Percentiles rank a stretch among this genome's conserved stretches.
phyloP scores from a whole-genome alignment of 108 stramenopile genomes.

The Nitzschia sp. region DNA sequence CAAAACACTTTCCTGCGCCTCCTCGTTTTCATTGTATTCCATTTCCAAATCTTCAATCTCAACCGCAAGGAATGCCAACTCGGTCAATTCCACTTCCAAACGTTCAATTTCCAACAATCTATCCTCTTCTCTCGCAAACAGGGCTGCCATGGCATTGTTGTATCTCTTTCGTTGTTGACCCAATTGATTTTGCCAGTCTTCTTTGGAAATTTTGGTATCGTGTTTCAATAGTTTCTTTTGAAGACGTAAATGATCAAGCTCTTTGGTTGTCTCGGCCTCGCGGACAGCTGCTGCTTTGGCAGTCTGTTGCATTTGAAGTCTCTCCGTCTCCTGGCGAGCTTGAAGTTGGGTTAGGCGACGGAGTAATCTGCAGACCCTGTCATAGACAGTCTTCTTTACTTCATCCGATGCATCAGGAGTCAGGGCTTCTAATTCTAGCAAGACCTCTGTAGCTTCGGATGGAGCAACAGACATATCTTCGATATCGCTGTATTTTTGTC shows the following conservation, averaged over 20 bases:
- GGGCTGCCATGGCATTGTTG: slow-evolving; percentile 7
- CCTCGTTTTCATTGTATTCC: slow-evolving; percentile 10
- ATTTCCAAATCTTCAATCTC: slow-evolving; percentile 24
- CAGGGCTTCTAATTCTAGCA: slow-evolving; percentile 6
- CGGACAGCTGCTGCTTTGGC: background rate
- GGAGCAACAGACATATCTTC: slow-evolving; percentile 16
- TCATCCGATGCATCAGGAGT: background rate
- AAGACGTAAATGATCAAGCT: slow-evolving; percentile 13
- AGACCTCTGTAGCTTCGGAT: slow-evolving; percentile 6
- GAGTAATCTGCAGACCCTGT: background rate
- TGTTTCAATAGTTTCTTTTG: slow-evolving; percentile 26
- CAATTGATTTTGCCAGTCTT: slow-evolving; percentile 12
- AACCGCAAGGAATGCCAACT: slow-evolving; percentile 28
- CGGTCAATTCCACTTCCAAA: slow-evolving; percentile 24
- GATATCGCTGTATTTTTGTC: slow-evolving; percentile 10
- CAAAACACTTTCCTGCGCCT: background rate
- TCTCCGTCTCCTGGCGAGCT: background rate
- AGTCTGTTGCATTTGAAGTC: background rate
- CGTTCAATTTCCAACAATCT: slow-evolving; percentile 25
- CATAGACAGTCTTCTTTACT: slow-evolving; percentile 13
- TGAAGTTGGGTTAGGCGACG: slow-evolving; percentile 10
- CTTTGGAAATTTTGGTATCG: slow-evolving; percentile 22
- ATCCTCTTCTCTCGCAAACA: slow-evolving; percentile 16
- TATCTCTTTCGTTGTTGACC: slow-evolving; percentile 7
- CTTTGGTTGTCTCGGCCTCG: background rate